These are phyloP conservation scores for Udeniomyces megalosporus DNA, from an alignment of 768 basidiomycete species.

Conservation along the genomic window DNA sequence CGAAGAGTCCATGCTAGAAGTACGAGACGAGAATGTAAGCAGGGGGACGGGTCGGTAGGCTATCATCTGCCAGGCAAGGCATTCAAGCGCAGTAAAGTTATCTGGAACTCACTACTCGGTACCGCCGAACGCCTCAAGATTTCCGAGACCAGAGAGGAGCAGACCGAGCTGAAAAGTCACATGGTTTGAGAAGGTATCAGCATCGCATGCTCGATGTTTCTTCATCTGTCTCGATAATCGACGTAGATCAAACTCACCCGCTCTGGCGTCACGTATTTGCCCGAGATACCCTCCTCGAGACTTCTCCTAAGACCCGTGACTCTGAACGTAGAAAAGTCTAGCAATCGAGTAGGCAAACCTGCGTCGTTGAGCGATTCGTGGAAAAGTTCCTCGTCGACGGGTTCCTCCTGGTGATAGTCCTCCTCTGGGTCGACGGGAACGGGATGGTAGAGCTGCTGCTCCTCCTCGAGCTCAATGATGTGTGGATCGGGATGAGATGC, in stretches of 20 bases:
- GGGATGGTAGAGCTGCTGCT: not conserved
- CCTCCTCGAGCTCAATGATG: not conserved
- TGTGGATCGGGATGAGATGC: conserved; percentile 8
- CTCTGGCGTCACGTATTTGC: conserved; percentile 83
- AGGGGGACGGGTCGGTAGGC: too few species aligned
- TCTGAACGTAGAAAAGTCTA: conserved; percentile 90
- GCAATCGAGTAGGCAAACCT: conserved; percentile 56
- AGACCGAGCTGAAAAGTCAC: conserved; percentile 32
- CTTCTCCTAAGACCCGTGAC: conserved; percentile 91
- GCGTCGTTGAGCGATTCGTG: conserved; percentile 55
- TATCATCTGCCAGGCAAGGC: too few species aligned
- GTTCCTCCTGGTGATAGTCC: conserved; percentile 1
- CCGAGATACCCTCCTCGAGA: conserved; percentile 70
- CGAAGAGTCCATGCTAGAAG: conserved; percentile 55
- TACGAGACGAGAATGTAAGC: not conserved
- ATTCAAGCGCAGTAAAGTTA: too few species aligned
- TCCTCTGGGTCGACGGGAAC: not conserved
- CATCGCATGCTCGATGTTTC: too few species aligned
- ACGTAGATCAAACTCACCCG: conserved; percentile 33
- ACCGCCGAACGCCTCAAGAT: conserved; percentile 73
- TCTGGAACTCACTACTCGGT: conserved; percentile 51
- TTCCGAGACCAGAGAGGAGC: conserved; percentile 45
- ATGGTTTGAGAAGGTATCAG: too few species aligned
- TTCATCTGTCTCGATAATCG: too few species aligned
- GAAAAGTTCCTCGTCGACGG: conserved; percentile 18